Evolutionary conservation across 2,329 filamentous ascomycete genomes (phyloP).

Genomic region (Parafenestella ontariensis): DNA sequence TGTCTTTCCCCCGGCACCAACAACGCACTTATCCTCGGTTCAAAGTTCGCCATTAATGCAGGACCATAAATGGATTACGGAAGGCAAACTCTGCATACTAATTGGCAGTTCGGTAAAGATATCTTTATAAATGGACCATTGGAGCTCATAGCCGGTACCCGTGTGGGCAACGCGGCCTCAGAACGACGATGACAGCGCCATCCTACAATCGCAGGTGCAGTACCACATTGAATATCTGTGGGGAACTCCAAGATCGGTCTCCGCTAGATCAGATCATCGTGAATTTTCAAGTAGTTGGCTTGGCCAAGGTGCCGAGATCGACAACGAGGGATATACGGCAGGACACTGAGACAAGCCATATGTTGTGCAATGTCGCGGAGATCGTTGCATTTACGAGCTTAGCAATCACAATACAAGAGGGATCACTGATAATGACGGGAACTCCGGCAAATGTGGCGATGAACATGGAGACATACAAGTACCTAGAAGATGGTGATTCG

Average conservation of each 20-base stretch:
- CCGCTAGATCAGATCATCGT: constrained; percentile 59
- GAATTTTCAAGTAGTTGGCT: constrained; percentile 43
- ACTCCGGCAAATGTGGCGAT: constrained; percentile 53
- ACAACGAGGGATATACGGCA: constrained; percentile 52
- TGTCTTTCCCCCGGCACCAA: not conserved
- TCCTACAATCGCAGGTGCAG: not conserved
- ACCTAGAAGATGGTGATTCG: constrained; percentile 47
- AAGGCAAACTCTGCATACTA: constrained; percentile 44
- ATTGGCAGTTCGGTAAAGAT: constrained; percentile 58
- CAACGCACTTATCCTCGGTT: not conserved
- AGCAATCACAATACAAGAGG: constrained; percentile 47
- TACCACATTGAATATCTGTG: constrained; percentile 60
- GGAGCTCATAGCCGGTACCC: constrained; percentile 58
- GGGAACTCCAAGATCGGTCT: constrained; percentile 59
- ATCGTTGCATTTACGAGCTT: constrained; percentile 53
- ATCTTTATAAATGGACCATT: constrained; percentile 51
- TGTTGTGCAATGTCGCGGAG: constrained; percentile 52
- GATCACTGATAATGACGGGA: constrained; percentile 54
- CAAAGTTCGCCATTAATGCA: constrained; percentile 1
- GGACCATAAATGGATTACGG: constrained; percentile 9
- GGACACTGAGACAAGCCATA: constrained; percentile 42
- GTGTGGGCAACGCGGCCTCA: constrained; percentile 60
- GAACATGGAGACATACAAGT: constrained; percentile 49
- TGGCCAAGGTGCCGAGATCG: constrained; percentile 50
- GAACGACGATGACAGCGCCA: constrained; percentile 55